Evolutionary conservation across 2,329 filamentous ascomycete genomes (phyloP).

Genomic region (Cladosporium phlei): DNA sequence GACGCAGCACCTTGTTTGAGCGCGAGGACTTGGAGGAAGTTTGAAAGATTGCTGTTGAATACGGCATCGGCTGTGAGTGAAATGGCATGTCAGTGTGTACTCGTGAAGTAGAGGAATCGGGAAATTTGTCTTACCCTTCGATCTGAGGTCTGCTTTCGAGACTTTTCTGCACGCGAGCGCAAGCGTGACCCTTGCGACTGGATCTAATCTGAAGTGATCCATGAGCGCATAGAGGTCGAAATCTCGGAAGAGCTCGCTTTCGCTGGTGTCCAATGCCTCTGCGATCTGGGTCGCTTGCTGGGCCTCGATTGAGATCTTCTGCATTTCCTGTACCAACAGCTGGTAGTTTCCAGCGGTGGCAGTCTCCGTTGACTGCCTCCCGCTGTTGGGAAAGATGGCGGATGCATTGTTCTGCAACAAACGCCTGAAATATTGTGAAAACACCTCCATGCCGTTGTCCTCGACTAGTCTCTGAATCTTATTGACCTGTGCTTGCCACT

Average conservation of each 20-base stretch:
- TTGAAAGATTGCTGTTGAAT: constrained; percentile 70
- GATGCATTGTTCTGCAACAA: constrained; percentile 85
- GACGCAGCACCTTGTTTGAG: constrained; percentile 7
- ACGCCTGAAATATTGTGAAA: constrained; percentile 90
- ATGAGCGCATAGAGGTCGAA: constrained; percentile 95
- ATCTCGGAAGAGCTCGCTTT: constrained; percentile 90
- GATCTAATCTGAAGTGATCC: constrained; percentile 91
- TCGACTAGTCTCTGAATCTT: constrained; percentile 94
- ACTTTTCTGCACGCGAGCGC: constrained; percentile 82
- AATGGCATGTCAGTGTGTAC: constrained; percentile 16
- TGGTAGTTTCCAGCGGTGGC: constrained; percentile 67
- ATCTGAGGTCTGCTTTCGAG: constrained; percentile 74
- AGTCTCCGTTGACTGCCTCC: constrained; percentile 59
- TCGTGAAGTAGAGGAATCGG: not conserved
- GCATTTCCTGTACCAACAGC: constrained; percentile 75
- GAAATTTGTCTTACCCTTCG: constrained; percentile 65
- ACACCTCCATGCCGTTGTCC: constrained; percentile 99
- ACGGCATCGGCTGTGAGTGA: constrained; percentile 74
- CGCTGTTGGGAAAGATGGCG: constrained; percentile 80
- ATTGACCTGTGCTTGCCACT: constrained; percentile 88
- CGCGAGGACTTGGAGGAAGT: constrained; percentile 73
- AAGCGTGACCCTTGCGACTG: constrained; percentile 79
- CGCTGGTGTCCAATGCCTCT: constrained; percentile 83
- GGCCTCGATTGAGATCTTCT: constrained; percentile 74
- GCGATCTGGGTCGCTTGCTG: constrained; percentile 87